Conservation (phyloP, 306 rosid species). For the Mimosa pudica region DNA sequence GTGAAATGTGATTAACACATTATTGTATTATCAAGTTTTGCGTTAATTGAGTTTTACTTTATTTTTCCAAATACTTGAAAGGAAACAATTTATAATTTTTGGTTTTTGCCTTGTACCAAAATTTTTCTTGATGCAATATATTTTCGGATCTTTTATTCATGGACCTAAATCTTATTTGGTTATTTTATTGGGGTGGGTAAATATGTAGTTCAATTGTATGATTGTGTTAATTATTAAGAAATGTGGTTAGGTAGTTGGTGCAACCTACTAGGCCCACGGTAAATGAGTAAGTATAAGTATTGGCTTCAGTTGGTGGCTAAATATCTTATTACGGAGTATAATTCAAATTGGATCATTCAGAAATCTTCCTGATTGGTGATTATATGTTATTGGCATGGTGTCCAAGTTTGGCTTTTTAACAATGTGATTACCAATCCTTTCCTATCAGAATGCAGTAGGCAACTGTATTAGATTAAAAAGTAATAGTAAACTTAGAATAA, state of each 20-base stretch:
- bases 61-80: not conserved
- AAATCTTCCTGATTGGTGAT: not conserved
- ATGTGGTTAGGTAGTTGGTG: not conserved
- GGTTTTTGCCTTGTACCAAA: not conserved
- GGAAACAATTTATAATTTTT: not conserved
- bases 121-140: not conserved
- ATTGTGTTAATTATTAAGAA: not conserved
- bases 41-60: not conserved
- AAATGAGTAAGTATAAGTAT: not conserved
- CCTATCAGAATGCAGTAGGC: not conserved
- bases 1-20: slow-evolving; percentile 15
- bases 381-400: not conserved
- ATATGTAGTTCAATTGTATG: slow-evolving; percentile 3
- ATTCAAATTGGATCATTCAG: not conserved
- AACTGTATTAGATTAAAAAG: too few species aligned
- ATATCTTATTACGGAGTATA: not conserved
- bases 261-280: not conserved
- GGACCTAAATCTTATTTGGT: not conserved
- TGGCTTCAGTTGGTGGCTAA: not conserved
- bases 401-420: not conserved
- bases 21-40: not conserved
- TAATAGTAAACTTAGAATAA: too few species aligned
- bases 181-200: not conserved
- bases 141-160: not conserved
- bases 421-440: not conserved